A percentile compares a stretch with the other conserved stretches of the same genome.
Evolutionary conservation across 805 yeast genomes (phyloP).

Genomic region (Pichia occidentalis): DNA sequence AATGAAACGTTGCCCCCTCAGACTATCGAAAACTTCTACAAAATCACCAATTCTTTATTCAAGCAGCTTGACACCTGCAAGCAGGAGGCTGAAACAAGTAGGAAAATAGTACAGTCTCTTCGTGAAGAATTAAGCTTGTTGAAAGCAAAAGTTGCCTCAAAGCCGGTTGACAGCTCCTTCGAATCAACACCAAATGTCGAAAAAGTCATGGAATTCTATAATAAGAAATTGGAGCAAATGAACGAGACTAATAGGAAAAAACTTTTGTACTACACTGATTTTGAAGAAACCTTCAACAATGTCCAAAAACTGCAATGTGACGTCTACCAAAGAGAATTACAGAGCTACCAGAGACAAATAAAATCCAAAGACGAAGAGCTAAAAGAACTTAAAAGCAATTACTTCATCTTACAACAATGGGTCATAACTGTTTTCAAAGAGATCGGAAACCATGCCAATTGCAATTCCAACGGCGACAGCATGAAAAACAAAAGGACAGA

Average conservation of each 20-base stretch:
- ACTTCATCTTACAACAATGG: conserved; percentile 7
- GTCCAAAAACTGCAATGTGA: conserved; percentile 7
- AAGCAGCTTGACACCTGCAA: too few relatives aligned
- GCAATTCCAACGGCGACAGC: too few relatives aligned
- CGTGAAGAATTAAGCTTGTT: neutral
- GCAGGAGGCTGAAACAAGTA: too few relatives aligned
- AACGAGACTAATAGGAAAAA: neutral
- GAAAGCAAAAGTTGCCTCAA: neutral
- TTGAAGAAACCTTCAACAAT: conserved; percentile 5
- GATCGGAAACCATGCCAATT: conserved; percentile 6
- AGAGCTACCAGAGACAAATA: neutral
- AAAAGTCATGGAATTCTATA: conserved; percentile 1
- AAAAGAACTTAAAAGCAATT: neutral
- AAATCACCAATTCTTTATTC: too few relatives aligned
- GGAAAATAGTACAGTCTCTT: too few relatives aligned
- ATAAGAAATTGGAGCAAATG: neutral
- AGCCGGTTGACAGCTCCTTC: neutral
- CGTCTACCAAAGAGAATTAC: conserved; percentile 2
- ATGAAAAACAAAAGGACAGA: too few relatives aligned
- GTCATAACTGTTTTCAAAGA: conserved; percentile 8
- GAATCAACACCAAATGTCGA: neutral
- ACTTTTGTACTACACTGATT: neutral
- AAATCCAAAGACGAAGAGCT: neutral
- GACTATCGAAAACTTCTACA: too few relatives aligned
- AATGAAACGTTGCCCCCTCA: too few relatives aligned